A percentile compares a stretch with the other conserved stretches of the same genome.
phyloP scores from a whole-genome alignment of 345 rosid genomes.

The Sapria himalayana region DNA sequence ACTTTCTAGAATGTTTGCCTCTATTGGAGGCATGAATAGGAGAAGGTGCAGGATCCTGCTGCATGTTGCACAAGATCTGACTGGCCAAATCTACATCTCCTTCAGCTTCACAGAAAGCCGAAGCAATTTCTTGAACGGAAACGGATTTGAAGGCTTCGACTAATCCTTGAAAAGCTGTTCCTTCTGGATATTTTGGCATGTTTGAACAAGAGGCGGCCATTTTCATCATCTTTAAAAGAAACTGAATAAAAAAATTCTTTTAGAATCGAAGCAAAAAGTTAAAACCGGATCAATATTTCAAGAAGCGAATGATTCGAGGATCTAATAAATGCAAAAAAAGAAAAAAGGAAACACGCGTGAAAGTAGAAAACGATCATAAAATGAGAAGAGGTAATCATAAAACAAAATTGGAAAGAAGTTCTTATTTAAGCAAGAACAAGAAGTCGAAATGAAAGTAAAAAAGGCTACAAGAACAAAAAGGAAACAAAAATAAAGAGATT shows the following conservation, averaged over 20 bases:
- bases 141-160: conserved; percentile 22
- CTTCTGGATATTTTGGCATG: conserved; percentile 11
- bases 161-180: conserved; percentile 20
- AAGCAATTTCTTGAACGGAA: conserved; percentile 22
- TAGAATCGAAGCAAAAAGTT: too few species aligned
- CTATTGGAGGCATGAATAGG: conserved; percentile 7
- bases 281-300: too few species aligned
- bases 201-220: conserved; percentile 22
- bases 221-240: background rate
- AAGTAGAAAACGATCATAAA: too few species aligned
- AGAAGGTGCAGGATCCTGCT: conserved; percentile 7
- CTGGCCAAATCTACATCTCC: conserved; percentile 17
- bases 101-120: conserved; percentile 22
- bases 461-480: too few species aligned
- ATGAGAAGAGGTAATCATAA: too few species aligned
- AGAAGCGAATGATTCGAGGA: background rate
- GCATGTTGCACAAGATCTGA: conserved; percentile 17
- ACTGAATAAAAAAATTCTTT: background rate
- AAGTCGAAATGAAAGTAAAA: too few species aligned
- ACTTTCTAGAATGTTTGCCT: conserved; percentile 5
- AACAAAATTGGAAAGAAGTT: too few species aligned
- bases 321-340: too few species aligned
- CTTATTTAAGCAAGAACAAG: too few species aligned
- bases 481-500: too few species aligned
- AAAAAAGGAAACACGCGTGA: too few species aligned